Conservation (phyloP, 495 filamentous ascomycete species). For the Aspergillus haitiensis region DNA sequence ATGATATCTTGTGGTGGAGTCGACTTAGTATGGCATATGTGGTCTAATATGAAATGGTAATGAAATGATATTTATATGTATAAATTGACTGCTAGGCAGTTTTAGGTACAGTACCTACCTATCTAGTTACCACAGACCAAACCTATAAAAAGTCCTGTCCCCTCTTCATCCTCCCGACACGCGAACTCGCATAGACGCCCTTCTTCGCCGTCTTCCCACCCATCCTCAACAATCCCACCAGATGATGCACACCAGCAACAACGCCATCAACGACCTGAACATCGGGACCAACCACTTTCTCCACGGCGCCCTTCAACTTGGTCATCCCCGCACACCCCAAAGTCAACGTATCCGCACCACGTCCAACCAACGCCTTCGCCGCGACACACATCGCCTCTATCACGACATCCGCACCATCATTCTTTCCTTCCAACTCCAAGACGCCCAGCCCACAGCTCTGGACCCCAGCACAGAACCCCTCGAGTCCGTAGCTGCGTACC, state of each 20-base stretch:
- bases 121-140: not conserved
- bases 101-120: not conserved
- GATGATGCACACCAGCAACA: constrained; percentile 26
- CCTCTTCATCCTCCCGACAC: constrained; percentile 29
- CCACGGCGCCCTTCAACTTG: constrained; percentile 43
- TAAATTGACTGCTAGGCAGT: no score
- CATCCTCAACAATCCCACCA: constrained; percentile 34
- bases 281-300: constrained; percentile 40
- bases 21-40: no score
- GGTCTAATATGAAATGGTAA: no score
- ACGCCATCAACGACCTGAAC: constrained; percentile 39
- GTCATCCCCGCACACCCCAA: constrained; percentile 54
- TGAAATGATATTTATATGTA: no score
- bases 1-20: no score
- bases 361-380: constrained; percentile 36
- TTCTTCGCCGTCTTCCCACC: constrained; percentile 36
- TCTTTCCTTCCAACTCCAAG: constrained; percentile 40
- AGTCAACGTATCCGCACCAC: constrained; percentile 47
- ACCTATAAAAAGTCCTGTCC: constrained; percentile 30
- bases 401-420: constrained; percentile 34
- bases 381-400: constrained; percentile 38
- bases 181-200: constrained; percentile 35
- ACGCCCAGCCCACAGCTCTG: constrained; percentile 41
- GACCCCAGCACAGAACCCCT: constrained; percentile 41
- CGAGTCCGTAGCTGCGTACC: constrained; percentile 41